Conservation (phyloP, 225 moss, liverwort and hornwort species). For the Thuidium tamariscinum region DNA sequence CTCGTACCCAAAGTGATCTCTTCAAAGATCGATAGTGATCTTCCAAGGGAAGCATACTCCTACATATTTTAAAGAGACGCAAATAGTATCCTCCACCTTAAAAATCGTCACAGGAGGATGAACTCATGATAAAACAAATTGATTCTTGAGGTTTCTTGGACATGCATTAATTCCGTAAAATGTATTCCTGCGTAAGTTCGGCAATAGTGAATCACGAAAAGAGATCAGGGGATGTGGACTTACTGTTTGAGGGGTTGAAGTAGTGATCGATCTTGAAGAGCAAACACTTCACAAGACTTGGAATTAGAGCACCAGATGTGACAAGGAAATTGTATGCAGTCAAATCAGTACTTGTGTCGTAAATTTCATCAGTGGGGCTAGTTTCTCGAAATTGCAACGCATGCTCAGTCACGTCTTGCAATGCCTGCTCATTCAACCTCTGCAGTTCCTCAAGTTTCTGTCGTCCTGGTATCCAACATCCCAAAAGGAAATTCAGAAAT, state of each 20-base stretch:
- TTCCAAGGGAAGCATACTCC: not conserved
- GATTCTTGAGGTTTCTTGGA: not conserved
- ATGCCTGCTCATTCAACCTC: slow-evolving; percentile 15
- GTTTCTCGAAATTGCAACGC: not conserved
- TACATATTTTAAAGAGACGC: not conserved
- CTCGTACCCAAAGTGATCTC: not conserved
- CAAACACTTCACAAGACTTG: slow-evolving; percentile 49
- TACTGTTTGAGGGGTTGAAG: slow-evolving; percentile 38
- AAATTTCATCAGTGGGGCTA: not conserved
- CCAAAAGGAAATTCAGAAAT: not conserved
- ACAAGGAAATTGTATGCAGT: slow-evolving; percentile 26
- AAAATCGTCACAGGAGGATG: not conserved
- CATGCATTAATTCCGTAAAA: not conserved
- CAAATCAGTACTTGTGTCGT: not conserved
- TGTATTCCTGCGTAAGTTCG: not conserved
- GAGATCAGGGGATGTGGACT: not conserved
- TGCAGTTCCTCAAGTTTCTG: slow-evolving; percentile 33
- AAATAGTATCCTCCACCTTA: not conserved
- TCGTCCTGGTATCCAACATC: slow-evolving; percentile 9
- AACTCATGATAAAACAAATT: not conserved
- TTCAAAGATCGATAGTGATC: not conserved
- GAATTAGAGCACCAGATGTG: slow-evolving; percentile 55
- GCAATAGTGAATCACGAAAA: not conserved
- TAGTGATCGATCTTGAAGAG: slow-evolving; percentile 44
- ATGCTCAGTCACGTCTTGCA: not conserved